Base-by-base conservation (phyloP, 306 rosid genomes). In the Quercus bicolor region DNA sequence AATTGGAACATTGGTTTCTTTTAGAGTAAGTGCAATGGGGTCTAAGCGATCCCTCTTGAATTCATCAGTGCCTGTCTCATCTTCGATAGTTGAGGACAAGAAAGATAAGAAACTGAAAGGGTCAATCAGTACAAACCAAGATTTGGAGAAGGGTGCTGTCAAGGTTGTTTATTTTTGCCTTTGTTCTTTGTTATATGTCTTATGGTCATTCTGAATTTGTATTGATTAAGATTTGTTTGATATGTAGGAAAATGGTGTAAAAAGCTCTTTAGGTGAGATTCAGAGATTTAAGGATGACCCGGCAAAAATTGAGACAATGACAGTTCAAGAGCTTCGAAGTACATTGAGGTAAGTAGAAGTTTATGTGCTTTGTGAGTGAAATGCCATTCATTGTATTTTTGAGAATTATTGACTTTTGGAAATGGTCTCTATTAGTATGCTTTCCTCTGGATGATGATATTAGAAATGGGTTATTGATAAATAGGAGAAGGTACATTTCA, bases 261-360 rank as follows among this genome's bases (percentile, higher is more conserved):
- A 81, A 72, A 80, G 77, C 73, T 68, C 75, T 86, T 80, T 71
- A 34, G 69, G 80, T 82, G 96, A 91, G 82, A 76, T 88, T 75
- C 91, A 88, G 66, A 85, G 85, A 78, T 86, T 88, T 79, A 88
- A 79, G 84, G 88, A 86, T 55, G 89, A 95, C 80, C 91, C 89
- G 0, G 48, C 86, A 45, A 78, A 62, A 84, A 89, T 91, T 9
- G 91, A 91, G 68, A 76, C 74, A 55, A 88, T 95, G 98, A 95
- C 96, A 5, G 88, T 92, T 79, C 89, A 88, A 77, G 91, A 95
- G 85, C 97, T 95, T 68, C 77, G 90, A 76, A 87, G 81, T 74
- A 86, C 84, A 10, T 80, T 95, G 48, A 91, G 93, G 98, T 95
- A 60, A 82, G 77, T 65, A 43, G 33, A 59, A 53, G 55, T n/a